Conservation (phyloP, 2,329 filamentous ascomycete species). For the Calonectria pseudoreteaudii region DNA sequence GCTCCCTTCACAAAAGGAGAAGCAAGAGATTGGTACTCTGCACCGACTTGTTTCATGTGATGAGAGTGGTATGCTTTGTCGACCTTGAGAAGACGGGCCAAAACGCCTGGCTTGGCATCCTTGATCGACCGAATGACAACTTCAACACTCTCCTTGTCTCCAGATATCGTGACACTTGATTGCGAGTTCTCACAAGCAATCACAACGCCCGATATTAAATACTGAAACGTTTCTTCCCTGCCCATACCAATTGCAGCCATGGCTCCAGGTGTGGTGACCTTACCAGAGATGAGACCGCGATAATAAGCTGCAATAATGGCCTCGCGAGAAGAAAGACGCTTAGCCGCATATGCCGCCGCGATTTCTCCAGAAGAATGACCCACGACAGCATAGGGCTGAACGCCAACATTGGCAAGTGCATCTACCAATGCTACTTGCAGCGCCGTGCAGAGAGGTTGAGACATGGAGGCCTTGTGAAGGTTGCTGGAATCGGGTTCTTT, state of each 20-base stretch:
- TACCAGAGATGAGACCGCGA: slow-evolving; percentile 45
- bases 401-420: slow-evolving; percentile 46
- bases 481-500: slow-evolving; percentile 16
- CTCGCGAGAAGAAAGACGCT: slow-evolving; percentile 47
- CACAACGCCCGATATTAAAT: slow-evolving; percentile 38
- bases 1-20: neutral
- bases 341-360: slow-evolving; percentile 56
- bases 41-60: slow-evolving; percentile 46
- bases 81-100: slow-evolving; percentile 48
- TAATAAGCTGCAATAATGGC: slow-evolving; percentile 55
- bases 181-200: slow-evolving; percentile 54
- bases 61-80: slow-evolving; percentile 56
- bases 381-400: slow-evolving; percentile 50
- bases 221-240: slow-evolving; percentile 39
- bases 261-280: slow-evolving; percentile 7
- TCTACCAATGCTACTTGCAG: slow-evolving; percentile 58
- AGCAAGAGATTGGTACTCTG: slow-evolving; percentile 31
- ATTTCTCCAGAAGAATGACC: slow-evolving; percentile 60
- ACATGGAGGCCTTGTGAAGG: slow-evolving; percentile 47
- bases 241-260: slow-evolving; percentile 55
- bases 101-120: slow-evolving; percentile 39
- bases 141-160: slow-evolving; percentile 42
- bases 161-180: slow-evolving; percentile 49
- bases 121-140: slow-evolving; percentile 43
- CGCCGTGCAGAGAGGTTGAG: slow-evolving; percentile 56